These are phyloP conservation scores for Hymenoscyphus fraxineus DNA, from an alignment of 2,329 filamentous ascomycete species.

Conservation along the genomic window DNA sequence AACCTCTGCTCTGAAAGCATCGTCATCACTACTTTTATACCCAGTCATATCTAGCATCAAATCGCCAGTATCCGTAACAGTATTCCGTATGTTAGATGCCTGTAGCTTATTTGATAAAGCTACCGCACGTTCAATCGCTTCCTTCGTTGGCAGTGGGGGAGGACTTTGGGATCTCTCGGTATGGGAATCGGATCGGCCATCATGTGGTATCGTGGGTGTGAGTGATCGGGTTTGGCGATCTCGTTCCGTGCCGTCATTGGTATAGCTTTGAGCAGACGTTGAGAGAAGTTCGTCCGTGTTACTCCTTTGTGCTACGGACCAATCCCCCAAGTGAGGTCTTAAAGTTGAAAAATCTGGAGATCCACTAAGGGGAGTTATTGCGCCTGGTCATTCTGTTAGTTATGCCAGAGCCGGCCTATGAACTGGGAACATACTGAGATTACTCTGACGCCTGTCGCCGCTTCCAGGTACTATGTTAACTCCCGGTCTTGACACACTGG, in stretches of 20 bases:
- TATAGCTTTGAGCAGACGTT: slow-evolving; percentile 40
- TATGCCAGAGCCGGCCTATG: background rate
- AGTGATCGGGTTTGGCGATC: slow-evolving; percentile 38
- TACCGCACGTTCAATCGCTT: slow-evolving; percentile 79
- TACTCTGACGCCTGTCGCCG: slow-evolving; percentile 31
- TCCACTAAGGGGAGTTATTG: slow-evolving; percentile 49
- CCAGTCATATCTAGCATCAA: slow-evolving; percentile 98
- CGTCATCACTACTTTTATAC: slow-evolving; percentile 91
- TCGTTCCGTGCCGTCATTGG: slow-evolving; percentile 31
- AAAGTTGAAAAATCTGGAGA: slow-evolving; percentile 48
- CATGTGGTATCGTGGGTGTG: slow-evolving; percentile 37
- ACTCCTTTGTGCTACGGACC: slow-evolving; percentile 43
- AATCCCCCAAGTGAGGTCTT: slow-evolving; percentile 50
- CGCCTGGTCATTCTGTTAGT: slow-evolving; percentile 26
- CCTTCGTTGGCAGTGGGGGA: slow-evolving; percentile 64
- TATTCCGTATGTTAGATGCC: slow-evolving; percentile 85
- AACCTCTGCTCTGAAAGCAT: slow-evolving; percentile 87
- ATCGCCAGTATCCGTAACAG: slow-evolving; percentile 89
- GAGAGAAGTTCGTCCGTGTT: slow-evolving; percentile 55
- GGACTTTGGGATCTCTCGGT: slow-evolving; percentile 70
- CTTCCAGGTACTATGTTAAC: slow-evolving; percentile 42
- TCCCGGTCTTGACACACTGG: slow-evolving; percentile 42
- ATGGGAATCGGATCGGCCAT: slow-evolving; percentile 27
- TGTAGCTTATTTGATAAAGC: slow-evolving; percentile 83
- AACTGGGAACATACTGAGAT: slow-evolving; percentile 29